Base-by-base conservation (phyloP, 306 rosid genomes). In the Lagenaria siceraria region DNA sequence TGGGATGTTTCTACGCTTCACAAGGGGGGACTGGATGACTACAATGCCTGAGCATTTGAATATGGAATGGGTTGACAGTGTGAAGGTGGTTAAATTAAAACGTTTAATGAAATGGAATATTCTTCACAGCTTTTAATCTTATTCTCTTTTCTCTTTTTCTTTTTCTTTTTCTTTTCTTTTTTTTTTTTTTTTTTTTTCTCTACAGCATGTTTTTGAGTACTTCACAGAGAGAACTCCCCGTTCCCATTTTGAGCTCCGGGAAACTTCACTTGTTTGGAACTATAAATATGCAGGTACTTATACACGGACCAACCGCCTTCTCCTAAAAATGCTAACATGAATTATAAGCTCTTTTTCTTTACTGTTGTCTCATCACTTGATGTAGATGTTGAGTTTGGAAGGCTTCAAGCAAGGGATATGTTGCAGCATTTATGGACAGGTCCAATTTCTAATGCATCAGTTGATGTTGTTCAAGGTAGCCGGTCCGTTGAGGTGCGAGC, bases 61-160 rank as follows among this genome's bases (percentile, higher is more conserved):
- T 76, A 89, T 95, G 96, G 97, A 95, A 71, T 95, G 98, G 97
- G 96, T 92, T 79, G 96, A 94, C 77, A 94, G 98, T 10, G 90
- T 94, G 4, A 89, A 94, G 96, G 98, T 89, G 78, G 70, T 77
- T 55, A 40, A 25, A 46, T n/a, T 80, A 49, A 72, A 52, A 36
- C 80, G 71, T 78, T 36, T 54, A 59, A 27, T 78, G 15, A 48
- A 48, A 27, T 74, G 64, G 74, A 46, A 11, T 46, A 46, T 76
- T 46, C 60, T 80, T 79, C 40, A n/a, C 61, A 38, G n/a, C 54
- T 73, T 73, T 35, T 81, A 77, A 69, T 70, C 85, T 84, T 61
- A 35, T 27, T 43, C 60, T 76, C 65, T 49, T 58, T 63, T n/a
- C n/a, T 24, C 60, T 66, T n/a, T n/a, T n/a, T n/a, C n/a, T 81